Percentiles rank a stretch among this genome's conserved stretches.
These are phyloP conservation scores for Colletotrichum orbiculare DNA, from an alignment of 2,329 filamentous ascomycete genomes.

Conservation along the genomic window DNA sequence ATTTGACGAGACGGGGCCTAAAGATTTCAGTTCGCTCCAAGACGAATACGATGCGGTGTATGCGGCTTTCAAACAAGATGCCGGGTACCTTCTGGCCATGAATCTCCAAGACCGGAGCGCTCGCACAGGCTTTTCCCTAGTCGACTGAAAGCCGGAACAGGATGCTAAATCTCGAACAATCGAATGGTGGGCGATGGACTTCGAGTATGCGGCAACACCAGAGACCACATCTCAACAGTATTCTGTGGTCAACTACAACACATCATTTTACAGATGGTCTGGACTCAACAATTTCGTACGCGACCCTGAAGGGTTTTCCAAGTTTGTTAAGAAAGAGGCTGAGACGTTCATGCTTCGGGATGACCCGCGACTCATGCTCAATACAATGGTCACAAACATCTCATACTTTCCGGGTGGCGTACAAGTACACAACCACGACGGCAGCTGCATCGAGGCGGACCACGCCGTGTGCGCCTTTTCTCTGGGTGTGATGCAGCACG, in stretches of 20 bases:
- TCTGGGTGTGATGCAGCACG: slow-evolving; percentile 73
- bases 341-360: slow-evolving; percentile 64
- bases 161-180: slow-evolving; percentile 49
- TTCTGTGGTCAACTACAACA: slow-evolving; percentile 66
- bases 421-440: slow-evolving; percentile 62
- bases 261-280: slow-evolving; percentile 72
- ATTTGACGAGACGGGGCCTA: slow-evolving; percentile 67
- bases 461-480: slow-evolving; percentile 77
- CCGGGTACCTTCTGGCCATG: slow-evolving; percentile 66
- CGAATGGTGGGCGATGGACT: slow-evolving; percentile 70
- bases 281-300: slow-evolving; percentile 70
- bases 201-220: slow-evolving; percentile 66
- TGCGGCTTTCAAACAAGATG: slow-evolving; percentile 57
- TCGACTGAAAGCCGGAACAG: slow-evolving; percentile 70
- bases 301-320: slow-evolving; percentile 71
- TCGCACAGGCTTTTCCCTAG: slow-evolving; percentile 68
- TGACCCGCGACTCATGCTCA: slow-evolving; percentile 68
- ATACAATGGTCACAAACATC: slow-evolving; percentile 66
- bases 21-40: slow-evolving; percentile 62
- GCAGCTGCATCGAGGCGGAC: slow-evolving; percentile 66
- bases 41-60: slow-evolving; percentile 61
- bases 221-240: slow-evolving; percentile 67
- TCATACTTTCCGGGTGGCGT: slow-evolving; percentile 64
- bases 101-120: slow-evolving; percentile 71
- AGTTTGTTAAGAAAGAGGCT: slow-evolving; percentile 67